phyloP scores from a whole-genome alignment of 805 yeast genomes.

The Lachancea nothofagi region DNA sequence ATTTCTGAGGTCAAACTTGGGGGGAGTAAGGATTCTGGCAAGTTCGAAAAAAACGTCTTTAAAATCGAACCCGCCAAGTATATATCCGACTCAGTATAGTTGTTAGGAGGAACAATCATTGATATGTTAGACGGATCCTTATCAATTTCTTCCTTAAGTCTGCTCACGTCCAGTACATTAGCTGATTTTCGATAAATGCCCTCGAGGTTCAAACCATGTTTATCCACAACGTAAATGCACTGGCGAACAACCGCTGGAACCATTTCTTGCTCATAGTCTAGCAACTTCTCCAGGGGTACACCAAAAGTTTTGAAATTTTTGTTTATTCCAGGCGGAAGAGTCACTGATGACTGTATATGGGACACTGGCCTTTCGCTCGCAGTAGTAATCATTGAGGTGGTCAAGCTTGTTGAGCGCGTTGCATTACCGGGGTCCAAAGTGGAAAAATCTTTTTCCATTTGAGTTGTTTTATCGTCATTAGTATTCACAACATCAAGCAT shows the following conservation, averaged over 20 bases:
- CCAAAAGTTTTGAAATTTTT: constrained; percentile 62
- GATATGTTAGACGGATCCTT: constrained; percentile 63
- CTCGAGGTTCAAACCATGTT: constrained; percentile 76
- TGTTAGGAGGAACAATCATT: constrained; percentile 48
- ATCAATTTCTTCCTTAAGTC: constrained; percentile 65
- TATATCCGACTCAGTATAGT: constrained; percentile 71
- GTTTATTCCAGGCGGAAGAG: constrained; percentile 36
- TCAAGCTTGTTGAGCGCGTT: constrained; percentile 23
- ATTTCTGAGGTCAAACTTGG: constrained; percentile 25
- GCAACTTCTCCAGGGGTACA: constrained; percentile 67
- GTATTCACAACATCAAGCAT: constrained; percentile 3
- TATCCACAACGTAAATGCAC: constrained; percentile 82
- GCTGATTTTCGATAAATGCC: constrained; percentile 90
- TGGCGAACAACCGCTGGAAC: constrained; percentile 88
- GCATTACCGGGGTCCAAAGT: constrained; percentile 30
- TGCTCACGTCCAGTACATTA: constrained; percentile 65
- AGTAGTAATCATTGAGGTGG: constrained; percentile 22
- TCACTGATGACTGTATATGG: constrained; percentile 28
- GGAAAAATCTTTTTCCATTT: constrained; percentile 5
- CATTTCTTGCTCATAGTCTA: constrained; percentile 79
- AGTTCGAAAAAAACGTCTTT: constrained; percentile 73
- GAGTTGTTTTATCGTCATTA: background rate
- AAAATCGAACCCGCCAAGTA: constrained; percentile 83
- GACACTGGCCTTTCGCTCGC: constrained; percentile 29
- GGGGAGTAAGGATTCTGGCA: constrained; percentile 56